Percentiles rank a stretch among this genome's conserved stretches.
Conservation (phyloP, 441 rosid species). For the Flueggea neowawraea region DNA sequence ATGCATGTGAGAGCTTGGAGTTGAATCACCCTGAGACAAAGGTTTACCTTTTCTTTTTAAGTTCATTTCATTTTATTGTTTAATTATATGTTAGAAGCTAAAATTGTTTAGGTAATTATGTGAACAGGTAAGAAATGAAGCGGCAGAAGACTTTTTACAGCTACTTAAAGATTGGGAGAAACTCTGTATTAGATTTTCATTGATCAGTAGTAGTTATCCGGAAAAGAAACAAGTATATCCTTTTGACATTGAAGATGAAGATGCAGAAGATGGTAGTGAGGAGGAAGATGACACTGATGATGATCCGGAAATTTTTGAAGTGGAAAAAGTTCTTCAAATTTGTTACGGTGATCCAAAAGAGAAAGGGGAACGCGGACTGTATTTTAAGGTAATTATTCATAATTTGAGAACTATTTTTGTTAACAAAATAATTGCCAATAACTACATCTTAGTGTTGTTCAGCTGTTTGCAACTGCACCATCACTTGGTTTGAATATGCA, state of each 20-base stretch:
- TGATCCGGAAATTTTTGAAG: slow-evolving; percentile 48
- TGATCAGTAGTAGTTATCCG: slow-evolving; percentile 21
- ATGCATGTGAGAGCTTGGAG: slow-evolving; percentile 56
- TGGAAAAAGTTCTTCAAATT: slow-evolving; percentile 43
- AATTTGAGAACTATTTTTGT: too few relatives aligned
- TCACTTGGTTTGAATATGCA: too few relatives aligned
- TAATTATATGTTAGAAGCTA: neutral
- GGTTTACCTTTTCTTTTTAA: slow-evolving; percentile 24
- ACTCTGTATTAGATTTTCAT: slow-evolving; percentile 43
- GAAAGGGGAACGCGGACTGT: slow-evolving; percentile 28
- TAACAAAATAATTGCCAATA: too few relatives aligned
- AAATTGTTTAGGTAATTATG: neutral
- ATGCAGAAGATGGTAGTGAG: slow-evolving; percentile 21
- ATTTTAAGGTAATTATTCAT: slow-evolving; percentile 45
- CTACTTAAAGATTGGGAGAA: slow-evolving; percentile 61
- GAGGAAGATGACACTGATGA: slow-evolving; percentile 17
- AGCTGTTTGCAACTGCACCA: too few relatives aligned
- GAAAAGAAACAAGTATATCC: slow-evolving; percentile 15
- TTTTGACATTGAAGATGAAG: slow-evolving; percentile 21
- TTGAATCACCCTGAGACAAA: slow-evolving; percentile 62
- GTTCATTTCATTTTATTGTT: neutral
- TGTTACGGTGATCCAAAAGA: slow-evolving; percentile 52
- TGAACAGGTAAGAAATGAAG: slow-evolving; percentile 61
- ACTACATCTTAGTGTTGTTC: too few relatives aligned
- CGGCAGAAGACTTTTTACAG: slow-evolving; percentile 53